phyloP scores from a whole-genome alignment of 2,329 filamentous ascomycete species.

The Alternaria ethzedia region DNA sequence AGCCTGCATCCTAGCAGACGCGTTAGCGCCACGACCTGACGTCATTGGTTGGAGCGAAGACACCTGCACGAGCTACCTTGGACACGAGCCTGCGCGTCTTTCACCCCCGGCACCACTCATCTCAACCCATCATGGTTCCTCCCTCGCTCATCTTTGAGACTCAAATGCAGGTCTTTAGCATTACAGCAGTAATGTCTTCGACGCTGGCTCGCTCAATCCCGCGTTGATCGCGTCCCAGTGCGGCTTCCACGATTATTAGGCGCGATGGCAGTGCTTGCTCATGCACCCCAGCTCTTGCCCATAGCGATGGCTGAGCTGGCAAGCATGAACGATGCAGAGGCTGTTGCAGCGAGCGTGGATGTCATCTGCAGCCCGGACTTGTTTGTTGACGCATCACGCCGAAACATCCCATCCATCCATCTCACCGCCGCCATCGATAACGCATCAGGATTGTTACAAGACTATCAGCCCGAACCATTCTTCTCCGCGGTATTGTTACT shows the following conservation, averaged over 20 bases:
- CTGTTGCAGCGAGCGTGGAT: neutral
- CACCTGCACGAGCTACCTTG: neutral
- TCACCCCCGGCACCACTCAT: neutral
- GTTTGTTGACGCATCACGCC: neutral
- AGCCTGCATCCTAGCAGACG: too few species aligned
- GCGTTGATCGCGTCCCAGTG: neutral
- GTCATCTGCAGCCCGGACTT: neutral
- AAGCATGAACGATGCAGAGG: neutral
- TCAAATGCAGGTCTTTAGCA: neutral
- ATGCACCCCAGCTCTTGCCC: accelerated
- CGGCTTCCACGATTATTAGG: neutral
- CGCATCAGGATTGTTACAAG: neutral
- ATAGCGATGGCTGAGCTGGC: neutral
- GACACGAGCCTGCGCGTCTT: neutral
- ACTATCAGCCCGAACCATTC: neutral
- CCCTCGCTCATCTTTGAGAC: neutral
- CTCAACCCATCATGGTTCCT: neutral
- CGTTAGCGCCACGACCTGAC: neutral
- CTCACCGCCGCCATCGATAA: neutral
- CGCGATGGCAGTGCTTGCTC: neutral
- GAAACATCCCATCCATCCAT: neutral
- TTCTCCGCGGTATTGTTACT: neutral
- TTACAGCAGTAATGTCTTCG: neutral
- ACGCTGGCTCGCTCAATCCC: neutral
- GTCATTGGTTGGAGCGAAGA: neutral